A percentile compares a stretch with the other conserved stretches of the same genome.
phyloP scores from a whole-genome alignment of 352 stramenopile species.

The Phytophthora citrophthora region DNA sequence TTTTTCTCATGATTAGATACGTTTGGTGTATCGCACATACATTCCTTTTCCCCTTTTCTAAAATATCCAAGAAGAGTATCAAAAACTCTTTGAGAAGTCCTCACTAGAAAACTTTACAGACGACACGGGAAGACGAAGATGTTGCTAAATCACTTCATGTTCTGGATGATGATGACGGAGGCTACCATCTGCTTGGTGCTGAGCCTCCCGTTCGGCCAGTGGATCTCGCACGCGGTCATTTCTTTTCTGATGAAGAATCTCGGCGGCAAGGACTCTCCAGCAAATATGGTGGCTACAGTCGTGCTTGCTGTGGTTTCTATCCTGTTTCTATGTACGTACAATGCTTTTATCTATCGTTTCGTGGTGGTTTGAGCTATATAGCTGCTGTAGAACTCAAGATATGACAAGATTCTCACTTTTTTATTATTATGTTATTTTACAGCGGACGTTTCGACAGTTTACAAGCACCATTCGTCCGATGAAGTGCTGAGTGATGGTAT shows the following conservation, averaged over 20 bases:
- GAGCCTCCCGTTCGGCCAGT: slow-evolving; percentile 68
- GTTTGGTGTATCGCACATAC: too few relatives aligned
- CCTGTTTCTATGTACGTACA: slow-evolving; percentile 76
- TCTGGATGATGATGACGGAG: slow-evolving; percentile 63
- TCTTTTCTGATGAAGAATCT: slow-evolving; percentile 59
- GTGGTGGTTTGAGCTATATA: background rate
- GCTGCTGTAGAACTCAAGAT: slow-evolving; percentile 13
- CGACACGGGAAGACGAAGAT: slow-evolving; percentile 29
- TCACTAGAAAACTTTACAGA: background rate
- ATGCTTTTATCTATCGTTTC: background rate
- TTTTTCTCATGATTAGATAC: too few relatives aligned
- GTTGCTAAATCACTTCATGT: slow-evolving; percentile 61
- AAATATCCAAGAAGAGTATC: background rate
- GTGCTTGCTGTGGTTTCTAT: slow-evolving; percentile 67
- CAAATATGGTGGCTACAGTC: slow-evolving; percentile 50
- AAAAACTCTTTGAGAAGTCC: background rate
- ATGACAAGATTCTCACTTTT: slow-evolving; percentile 12
- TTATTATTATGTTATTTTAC: slow-evolving; percentile 10
- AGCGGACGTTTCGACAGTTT: slow-evolving; percentile 78
- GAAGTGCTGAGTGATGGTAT: slow-evolving; percentile 71
- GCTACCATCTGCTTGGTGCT: slow-evolving; percentile 53
- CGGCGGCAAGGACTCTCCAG: slow-evolving; percentile 51
- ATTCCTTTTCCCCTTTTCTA: too few relatives aligned
- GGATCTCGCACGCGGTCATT: slow-evolving; percentile 57
- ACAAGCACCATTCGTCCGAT: slow-evolving; percentile 71